Evolutionary conservation across 2,329 filamentous ascomycete genomes (phyloP).

Genomic region (Xylaria sp.): DNA sequence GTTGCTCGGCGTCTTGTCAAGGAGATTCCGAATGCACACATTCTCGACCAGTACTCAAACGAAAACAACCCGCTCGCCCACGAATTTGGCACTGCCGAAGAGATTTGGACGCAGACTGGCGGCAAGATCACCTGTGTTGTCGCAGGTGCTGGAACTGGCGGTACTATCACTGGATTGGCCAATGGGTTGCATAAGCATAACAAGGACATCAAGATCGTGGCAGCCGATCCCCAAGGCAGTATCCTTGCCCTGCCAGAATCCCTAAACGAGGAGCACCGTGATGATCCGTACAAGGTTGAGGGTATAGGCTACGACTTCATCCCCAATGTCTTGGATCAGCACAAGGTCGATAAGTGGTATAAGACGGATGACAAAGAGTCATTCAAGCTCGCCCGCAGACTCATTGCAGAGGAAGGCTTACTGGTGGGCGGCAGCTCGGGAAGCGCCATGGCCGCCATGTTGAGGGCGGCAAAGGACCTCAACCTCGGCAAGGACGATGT

Average conservation of each 20-base stretch:
- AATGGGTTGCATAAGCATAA: slow-evolving; percentile 88
- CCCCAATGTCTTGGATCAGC: slow-evolving; percentile 85
- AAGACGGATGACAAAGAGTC: slow-evolving; percentile 95
- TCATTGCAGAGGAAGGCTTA: slow-evolving; percentile 94
- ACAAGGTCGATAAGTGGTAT: slow-evolving; percentile 90
- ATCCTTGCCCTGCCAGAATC: slow-evolving; percentile 82
- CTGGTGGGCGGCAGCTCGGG: slow-evolving; percentile 93
- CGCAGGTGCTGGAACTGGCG: slow-evolving; percentile 92
- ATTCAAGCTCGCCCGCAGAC: slow-evolving; percentile 84
- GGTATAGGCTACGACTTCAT: slow-evolving; percentile 99
- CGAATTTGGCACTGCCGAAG: slow-evolving; percentile 91
- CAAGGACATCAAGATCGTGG: slow-evolving; percentile 82
- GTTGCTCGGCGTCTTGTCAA: slow-evolving; percentile 89
- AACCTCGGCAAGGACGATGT: slow-evolving; percentile 82
- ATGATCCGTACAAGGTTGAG: slow-evolving; percentile 95
- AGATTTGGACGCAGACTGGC: slow-evolving; percentile 90
- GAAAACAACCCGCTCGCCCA: slow-evolving; percentile 90
- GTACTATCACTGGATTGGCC: slow-evolving; percentile 90
- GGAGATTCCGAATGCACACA: slow-evolving; percentile 96
- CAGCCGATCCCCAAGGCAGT: slow-evolving; percentile 90
- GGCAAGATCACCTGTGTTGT: slow-evolving; percentile 84
- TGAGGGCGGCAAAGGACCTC: slow-evolving; percentile 77
- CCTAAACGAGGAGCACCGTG: slow-evolving; percentile 80
- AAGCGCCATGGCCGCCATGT: slow-evolving; percentile 83
- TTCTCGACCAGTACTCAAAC: slow-evolving; percentile 96